Conservation (phyloP, 164 flowering plant species). For the Buxus sempervirens region DNA sequence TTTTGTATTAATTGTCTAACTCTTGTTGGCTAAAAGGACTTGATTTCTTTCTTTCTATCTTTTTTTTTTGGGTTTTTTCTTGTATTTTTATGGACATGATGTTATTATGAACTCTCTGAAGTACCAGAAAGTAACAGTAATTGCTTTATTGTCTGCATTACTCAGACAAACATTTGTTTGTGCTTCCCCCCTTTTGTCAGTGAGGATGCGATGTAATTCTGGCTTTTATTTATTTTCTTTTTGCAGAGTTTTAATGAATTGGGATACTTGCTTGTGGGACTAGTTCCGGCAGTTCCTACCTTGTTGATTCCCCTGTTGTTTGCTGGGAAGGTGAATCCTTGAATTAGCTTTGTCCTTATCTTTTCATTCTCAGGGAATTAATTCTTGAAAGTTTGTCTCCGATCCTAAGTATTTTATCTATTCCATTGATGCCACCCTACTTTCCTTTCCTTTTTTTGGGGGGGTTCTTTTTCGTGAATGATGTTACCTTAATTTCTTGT, state of each 20-base stretch:
- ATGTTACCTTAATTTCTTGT: too few relatives aligned
- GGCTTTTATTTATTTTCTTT: slow-evolving; percentile 13
- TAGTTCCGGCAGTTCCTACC: slow-evolving; percentile 81
- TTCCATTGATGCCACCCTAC: neutral
- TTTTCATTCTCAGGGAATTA: neutral
- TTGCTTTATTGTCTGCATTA: neutral
- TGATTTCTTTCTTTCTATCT: neutral
- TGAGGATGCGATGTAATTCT: neutral
- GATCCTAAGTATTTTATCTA: neutral
- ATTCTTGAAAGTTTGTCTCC: neutral
- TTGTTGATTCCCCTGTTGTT: slow-evolving; percentile 64
- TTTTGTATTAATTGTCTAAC: neutral
- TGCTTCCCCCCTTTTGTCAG: neutral
- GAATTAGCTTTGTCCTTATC: neutral
- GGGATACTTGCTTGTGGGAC: slow-evolving; percentile 80
- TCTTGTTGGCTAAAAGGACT: neutral
- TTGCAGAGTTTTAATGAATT: slow-evolving; percentile 81
- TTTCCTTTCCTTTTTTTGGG: too few relatives aligned
- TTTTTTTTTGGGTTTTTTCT: neutral
- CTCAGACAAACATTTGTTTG: neutral
- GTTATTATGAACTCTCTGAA: too few relatives aligned
- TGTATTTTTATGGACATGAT: too few relatives aligned
- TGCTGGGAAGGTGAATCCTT: slow-evolving; percentile 65
- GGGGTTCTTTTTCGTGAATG: too few relatives aligned
- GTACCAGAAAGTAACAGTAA: too few relatives aligned